phyloP scores from a whole-genome alignment of 768 basidiomycete genomes.

The Scleroderma bovista region DNA sequence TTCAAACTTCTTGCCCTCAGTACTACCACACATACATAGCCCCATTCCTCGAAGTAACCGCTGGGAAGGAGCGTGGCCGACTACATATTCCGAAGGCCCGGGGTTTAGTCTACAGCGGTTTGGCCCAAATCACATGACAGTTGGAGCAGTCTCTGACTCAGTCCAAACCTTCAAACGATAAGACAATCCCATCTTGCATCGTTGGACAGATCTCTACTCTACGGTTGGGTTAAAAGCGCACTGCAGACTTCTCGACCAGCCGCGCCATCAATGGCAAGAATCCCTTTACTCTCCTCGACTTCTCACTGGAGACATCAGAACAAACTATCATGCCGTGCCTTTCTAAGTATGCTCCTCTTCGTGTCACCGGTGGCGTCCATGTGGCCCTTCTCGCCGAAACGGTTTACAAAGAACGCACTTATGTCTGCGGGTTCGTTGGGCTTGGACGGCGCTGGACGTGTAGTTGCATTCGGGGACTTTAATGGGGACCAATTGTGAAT shows the following conservation, averaged over 20 bases:
- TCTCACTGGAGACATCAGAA: not conserved
- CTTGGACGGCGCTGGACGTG: conserved; percentile 60
- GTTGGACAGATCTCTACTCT: not conserved
- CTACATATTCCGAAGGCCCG: too few species aligned
- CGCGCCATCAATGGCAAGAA: not conserved
- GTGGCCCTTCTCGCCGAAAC: conserved; percentile 89
- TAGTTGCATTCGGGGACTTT: conserved; percentile 92
- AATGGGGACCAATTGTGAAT: conserved; percentile 93
- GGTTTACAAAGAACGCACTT: conserved; percentile 77
- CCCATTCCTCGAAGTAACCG: too few species aligned
- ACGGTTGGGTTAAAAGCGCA: not conserved
- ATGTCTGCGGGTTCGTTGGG: conserved; percentile 79
- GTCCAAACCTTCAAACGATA: too few species aligned
- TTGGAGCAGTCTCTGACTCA: too few species aligned
- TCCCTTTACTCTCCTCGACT: not conserved
- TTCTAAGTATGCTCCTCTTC: conserved; percentile 16
- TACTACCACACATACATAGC: too few species aligned
- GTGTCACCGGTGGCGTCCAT: conserved; percentile 26
- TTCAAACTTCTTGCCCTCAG: too few species aligned
- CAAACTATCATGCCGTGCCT: not conserved
- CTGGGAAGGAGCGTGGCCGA: too few species aligned
- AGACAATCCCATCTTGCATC: not conserved
- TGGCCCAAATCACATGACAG: too few species aligned
- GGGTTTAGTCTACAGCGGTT: too few species aligned
- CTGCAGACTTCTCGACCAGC: not conserved